Evolutionary conservation across 768 basidiomycete genomes (phyloP), one percentile per base, ranked within the genome.

Genomic region (Clitopilus hobsonii): DNA sequence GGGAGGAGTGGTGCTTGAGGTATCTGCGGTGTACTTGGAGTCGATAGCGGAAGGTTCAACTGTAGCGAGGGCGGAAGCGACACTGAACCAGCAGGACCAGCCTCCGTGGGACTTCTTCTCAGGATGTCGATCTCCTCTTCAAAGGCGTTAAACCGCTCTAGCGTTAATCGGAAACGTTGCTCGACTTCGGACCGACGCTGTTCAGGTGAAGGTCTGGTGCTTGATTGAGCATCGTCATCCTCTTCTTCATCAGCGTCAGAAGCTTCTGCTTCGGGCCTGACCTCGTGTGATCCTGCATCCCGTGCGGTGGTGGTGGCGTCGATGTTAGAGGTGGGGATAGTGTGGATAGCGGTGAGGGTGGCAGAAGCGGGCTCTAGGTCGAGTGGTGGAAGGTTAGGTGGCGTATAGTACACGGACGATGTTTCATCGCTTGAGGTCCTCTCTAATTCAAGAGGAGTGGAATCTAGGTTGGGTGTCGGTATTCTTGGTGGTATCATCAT

Each of bases 401-500:
- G 41, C 22, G 22, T 45, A 11, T 45, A 45, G 41, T 45, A 45
- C 22, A 45, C 41, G 22, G 41, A 45, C 41, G 22, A 45, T 23
- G n/a, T 18, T 23, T 11, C 41, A 45, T 45, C 41, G 41, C 41
- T 45, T 8, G 41, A 18, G 41, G 18, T 45, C 10, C 41, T 20
- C 18, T 45, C 41, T 8, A 45, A 18, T 18, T 23, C 41, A 20
- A 45, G 41, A 45, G 41, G 41, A 5, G 41, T 45, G 10, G 41
- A 45, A 23, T 45, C 41, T 45, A 45, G 41, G 22, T 45, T 45
- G 22, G 41, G 41, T 45, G 41, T 45, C n/a, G 41, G 41, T 45
- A 45, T 45, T 45, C 41, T 45, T 23, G 41, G 41, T 20, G 41
- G 41, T 45, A 45, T 45, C 41, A 45, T 45, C 41, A 45, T 45